Evolutionary conservation across 176 grass and related monocot species (phyloP), one percentile per base, ranked within the genome.

Genomic region (Saccharum officinarum): DNA sequence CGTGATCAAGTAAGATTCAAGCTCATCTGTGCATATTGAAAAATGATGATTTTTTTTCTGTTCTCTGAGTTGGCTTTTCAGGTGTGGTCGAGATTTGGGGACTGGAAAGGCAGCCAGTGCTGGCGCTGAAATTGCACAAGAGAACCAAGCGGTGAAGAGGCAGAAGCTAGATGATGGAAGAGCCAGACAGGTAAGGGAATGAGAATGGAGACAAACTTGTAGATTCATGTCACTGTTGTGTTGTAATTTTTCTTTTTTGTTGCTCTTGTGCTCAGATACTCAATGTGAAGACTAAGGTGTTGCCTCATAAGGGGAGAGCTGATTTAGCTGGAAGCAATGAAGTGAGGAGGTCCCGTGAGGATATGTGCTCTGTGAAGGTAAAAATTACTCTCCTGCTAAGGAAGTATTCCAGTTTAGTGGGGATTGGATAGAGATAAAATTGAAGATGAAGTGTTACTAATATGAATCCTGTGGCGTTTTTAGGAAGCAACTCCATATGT

Each of bases 121-220:
- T 49, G 79, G 67, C 31, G 63, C 75, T 87, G 94, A 92, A 50
- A 81, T 99, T 76, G 54, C 76, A 13, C 92, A 94, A 50, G 92
- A 99, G 75, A 91, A 97, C 64, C 97, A 99, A 69, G 93, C 97
- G 3, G 78, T 99, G 34, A 99, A 99, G 75, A 99, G 87, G 79
- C 97, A 99, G 80, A 99, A 97, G 26, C 82, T 99, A 34, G 94
- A 94, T 71, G 75, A 84, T 31, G 97, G 97, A 52, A 92, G 79
- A 68, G 86, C 82, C 6, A 45, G 55, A 54, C 86, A 94, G 97
- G 97, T 94, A 88, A 46, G 45, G 57, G 62, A 57, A 84, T 70
- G 59, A 10, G 37, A 76, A 34, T 70, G 36, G 15, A 30, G 50
- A 61, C 26, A 16, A 69, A 54, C 50, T 62, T 81, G 2, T 36